These are phyloP conservation scores for Zancudomyces culisetae DNA, from an alignment of 371 early-diverging fungal genomes.

Conservation along the genomic window DNA sequence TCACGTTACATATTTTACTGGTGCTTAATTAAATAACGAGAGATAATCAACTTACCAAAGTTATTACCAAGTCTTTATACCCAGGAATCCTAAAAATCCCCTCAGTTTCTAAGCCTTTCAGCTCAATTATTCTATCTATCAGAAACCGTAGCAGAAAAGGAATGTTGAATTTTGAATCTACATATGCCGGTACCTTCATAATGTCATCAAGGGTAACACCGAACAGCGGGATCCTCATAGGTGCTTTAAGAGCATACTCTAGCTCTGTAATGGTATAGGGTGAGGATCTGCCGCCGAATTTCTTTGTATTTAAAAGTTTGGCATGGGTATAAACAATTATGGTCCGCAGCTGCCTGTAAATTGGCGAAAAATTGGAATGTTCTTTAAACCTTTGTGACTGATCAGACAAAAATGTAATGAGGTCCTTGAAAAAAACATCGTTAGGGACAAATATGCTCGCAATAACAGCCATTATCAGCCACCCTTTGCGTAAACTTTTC, in stretches of 20 bases:
- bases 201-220: conserved; percentile 73
- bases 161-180: conserved; percentile 21
- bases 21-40: no score
- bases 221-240: conserved; percentile 77
- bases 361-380: conserved; percentile 25
- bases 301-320: conserved; percentile 35
- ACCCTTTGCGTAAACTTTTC: conserved; percentile 57
- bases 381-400: conserved; percentile 30
- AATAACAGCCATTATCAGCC: conserved; percentile 68
- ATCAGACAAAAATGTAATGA: conserved; percentile 54
- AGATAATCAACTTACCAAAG: conserved; percentile 29
- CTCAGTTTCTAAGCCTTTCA: conserved; percentile 65
- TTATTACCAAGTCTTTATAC: conserved; percentile 70
- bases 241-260: conserved; percentile 48
- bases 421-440: conserved; percentile 66
- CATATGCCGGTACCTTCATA: conserved; percentile 33
- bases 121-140: conserved; percentile 43
- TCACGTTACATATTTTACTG: no score
- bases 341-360: conserved; percentile 5
- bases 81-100: conserved; percentile 97
- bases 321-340: conserved; percentile 32
- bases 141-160: conserved; percentile 77
- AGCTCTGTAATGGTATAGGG: conserved; percentile 56
- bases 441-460: conserved; percentile 77
- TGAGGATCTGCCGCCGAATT: conserved; percentile 60